Base-by-base conservation (phyloP, 345 rosid species). In the Euclidium syriacum region DNA sequence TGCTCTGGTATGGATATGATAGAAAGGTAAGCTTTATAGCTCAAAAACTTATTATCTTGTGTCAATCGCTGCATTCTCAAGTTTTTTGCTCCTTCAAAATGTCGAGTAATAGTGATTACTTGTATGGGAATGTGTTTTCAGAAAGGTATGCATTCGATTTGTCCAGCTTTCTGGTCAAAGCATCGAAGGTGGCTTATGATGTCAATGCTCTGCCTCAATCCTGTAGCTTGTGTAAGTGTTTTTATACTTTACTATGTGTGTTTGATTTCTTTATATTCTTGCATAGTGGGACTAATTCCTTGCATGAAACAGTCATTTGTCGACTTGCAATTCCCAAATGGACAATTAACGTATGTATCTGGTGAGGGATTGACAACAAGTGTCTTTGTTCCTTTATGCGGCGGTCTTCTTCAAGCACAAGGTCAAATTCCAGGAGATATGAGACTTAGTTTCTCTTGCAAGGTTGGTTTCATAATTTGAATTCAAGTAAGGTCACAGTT, bases 401-500 rank as follows among this genome's bases (percentile, higher is more conserved):
- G 95, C 0, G 95, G 96, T 47, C 91, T 92, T 76, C 95, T 92
- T 70, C 97, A 92, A 83, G 96, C 90, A 1, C 88, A 92, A 67
- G 98, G 98, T 67, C 95, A 85, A 81, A 87, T 85, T 81, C 98
- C 98, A 6, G 98, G 98, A 8, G 98, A 89, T 78, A 92, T 92
- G 98, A 83, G 88, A 71, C 82, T 80, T 65, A 92, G 98, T 79
- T 92, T 75, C 74, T 87, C 96, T 52, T 76, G 75, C 69, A 92
- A 89, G 95, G 98, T 92, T 30, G 64, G 57, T 55, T 49, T n/a
- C 10, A 35, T 58, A 20, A 22, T 17, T 44, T 6, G 7, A n/a
- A 25, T 11, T 56, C 16, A 29, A 33, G 47, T 58, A 3, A 35
- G 26, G 24, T 29, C 15, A 43, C 26, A 11, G 1, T 36, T 29